A percentile compares a stretch with the other conserved stretches of the same genome.
Conservation (phyloP, 257 asterid species). For the Solanum sparsipilum region DNA sequence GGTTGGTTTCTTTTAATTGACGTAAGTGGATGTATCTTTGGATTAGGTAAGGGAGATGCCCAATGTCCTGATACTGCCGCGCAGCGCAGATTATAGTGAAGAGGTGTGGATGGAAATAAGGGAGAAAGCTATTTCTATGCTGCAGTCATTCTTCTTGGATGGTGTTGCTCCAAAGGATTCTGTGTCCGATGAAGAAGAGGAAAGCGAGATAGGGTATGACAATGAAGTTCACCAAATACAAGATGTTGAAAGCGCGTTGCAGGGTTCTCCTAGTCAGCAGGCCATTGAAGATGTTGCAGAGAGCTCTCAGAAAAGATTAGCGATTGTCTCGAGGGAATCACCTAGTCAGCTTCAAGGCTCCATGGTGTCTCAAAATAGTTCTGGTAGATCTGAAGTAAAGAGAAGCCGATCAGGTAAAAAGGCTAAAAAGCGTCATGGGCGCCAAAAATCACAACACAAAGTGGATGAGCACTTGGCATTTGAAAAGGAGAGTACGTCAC, state of each 20-base stretch:
- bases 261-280: constrained; percentile 45
- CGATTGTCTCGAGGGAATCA: constrained; percentile 41
- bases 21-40: background rate
- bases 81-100: constrained; percentile 99
- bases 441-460: constrained; percentile 81
- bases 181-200: constrained; percentile 79
- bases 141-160: constrained; percentile 75
- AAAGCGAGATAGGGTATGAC: constrained; percentile 42
- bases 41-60: constrained; percentile 96
- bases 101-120: constrained; percentile 99
- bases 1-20: constrained; percentile 3
- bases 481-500: constrained; percentile 72
- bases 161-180: constrained; percentile 63
- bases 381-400: constrained; percentile 66
- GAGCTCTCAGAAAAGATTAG: constrained; percentile 61
- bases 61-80: constrained; percentile 96
- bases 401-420: constrained; percentile 92
- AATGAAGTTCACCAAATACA: constrained; percentile 28
- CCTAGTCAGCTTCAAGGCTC: constrained; percentile 60
- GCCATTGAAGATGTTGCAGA: constrained; percentile 46
- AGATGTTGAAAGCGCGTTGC: constrained; percentile 46
- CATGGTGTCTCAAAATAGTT: constrained; percentile 39
- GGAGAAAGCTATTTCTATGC: constrained; percentile 73
- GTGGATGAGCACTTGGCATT: constrained; percentile 46
- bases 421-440: constrained; percentile 89